A percentile compares a stretch with the other conserved stretches of the same genome.
phyloP scores from a whole-genome alignment of 441 rosid genomes.

The Pelargonium citronellum region DNA sequence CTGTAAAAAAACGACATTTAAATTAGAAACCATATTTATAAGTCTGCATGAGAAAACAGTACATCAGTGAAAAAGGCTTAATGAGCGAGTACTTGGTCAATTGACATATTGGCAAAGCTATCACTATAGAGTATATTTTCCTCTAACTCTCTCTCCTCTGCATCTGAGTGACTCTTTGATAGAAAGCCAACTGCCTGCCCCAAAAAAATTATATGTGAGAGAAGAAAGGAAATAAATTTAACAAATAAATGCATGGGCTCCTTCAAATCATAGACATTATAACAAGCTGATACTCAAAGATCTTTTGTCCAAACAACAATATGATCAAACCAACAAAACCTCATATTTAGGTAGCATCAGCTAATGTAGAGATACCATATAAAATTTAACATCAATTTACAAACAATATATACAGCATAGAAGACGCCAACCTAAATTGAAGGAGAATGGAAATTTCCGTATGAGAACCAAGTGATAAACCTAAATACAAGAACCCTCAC shows the following conservation, averaged over 20 bases:
- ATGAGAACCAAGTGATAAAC: neutral
- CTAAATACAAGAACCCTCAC: neutral
- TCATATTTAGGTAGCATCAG: neutral
- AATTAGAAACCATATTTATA: slow-evolving; percentile 18
- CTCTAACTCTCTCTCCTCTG: slow-evolving; percentile 71
- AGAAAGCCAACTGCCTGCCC: slow-evolving; percentile 75
- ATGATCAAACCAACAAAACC: neutral
- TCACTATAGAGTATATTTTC: slow-evolving; percentile 58
- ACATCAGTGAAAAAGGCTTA: slow-evolving; percentile 19
- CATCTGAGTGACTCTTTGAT: slow-evolving; percentile 50
- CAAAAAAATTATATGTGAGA: slow-evolving; percentile 7
- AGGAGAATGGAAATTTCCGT: neutral
- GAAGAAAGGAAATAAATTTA: slow-evolving; percentile 7
- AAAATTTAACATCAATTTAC: neutral
- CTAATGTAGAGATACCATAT: neutral
- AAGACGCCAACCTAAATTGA: neutral
- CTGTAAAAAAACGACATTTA: slow-evolving; percentile 37
- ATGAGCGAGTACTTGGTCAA: slow-evolving; percentile 63
- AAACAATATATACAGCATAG: neutral
- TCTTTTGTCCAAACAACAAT: neutral
- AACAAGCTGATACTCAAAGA: neutral
- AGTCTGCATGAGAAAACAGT: slow-evolving; percentile 20
- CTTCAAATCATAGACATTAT: neutral
- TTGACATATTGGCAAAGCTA: slow-evolving; percentile 45
- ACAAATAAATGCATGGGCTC: slow-evolving; percentile 5